A percentile compares a stretch with the other conserved stretches of the same genome.
Conservation (phyloP, 164 flowering plant genomes). For the Amborella trichopoda region DNA sequence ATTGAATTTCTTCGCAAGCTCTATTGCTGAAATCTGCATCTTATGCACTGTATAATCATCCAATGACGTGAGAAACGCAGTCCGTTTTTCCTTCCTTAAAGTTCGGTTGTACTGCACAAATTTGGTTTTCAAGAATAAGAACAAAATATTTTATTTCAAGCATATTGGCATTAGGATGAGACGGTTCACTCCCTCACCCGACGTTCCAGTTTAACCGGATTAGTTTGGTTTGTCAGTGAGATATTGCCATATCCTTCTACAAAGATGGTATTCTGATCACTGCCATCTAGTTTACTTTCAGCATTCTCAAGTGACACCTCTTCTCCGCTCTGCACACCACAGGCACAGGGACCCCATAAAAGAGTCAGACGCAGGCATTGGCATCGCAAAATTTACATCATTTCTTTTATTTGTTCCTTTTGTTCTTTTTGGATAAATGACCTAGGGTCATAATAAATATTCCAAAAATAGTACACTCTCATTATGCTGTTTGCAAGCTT, state of each 20-base stretch:
- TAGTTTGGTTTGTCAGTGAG: constrained; percentile 13
- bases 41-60: constrained; percentile 37
- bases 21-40: constrained; percentile 49
- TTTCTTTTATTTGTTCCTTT: no score
- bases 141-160: constrained; percentile 3
- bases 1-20: constrained; percentile 37
- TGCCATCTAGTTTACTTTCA: constrained; percentile 12
- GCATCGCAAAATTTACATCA: no score
- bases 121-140: neutral
- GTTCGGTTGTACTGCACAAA: constrained; percentile 40
- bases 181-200: constrained; percentile 23
- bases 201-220: constrained; percentile 61
- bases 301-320: constrained; percentile 10
- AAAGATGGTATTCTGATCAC: constrained; percentile 16
- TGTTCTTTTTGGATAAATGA: neutral
- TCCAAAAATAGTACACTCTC: neutral
- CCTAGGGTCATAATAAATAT: neutral
- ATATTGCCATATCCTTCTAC: constrained; percentile 14
- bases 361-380: no score
- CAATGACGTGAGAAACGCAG: constrained; percentile 32
- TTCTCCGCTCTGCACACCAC: constrained; percentile 11
- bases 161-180: constrained; percentile 2
- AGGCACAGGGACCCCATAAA: neutral
- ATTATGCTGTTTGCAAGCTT: neutral
- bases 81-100: constrained; percentile 42